Evolutionary conservation across 768 basidiomycete species (phyloP), one percentile per base, ranked within the genome.

Genomic region (Phylloporus sp.): DNA sequence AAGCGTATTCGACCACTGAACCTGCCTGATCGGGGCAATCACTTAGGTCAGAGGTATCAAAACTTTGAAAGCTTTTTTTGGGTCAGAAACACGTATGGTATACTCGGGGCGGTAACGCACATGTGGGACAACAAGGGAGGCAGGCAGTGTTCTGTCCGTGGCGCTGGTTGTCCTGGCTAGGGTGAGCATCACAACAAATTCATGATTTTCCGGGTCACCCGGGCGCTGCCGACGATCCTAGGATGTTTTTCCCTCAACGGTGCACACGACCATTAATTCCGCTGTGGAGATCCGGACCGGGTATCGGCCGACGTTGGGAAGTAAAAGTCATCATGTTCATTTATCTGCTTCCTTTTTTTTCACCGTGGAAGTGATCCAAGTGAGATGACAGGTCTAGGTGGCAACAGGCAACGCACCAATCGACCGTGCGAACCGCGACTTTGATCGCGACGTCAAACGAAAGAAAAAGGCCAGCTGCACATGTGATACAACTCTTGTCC

Each of bases 371-470:
- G 31, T 16, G 32, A 26, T 15, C 6, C 24, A 32, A 34, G 45
- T n/a, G 23, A 46, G 32, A n/a, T 10, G 35, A 20, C 20, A 45
- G 31, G 41, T 22, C 10, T n/a, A 20, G 47, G 27, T 40, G 13
- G 38, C 47, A 48, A 47, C 47, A 44, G 32, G 24, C 47, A 54
- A 62, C 60, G 38, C 15, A 22, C 46, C 55, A 35, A 41, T 38
- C 5, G 22, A 44, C 12, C 55, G 12, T 55, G 23, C 11, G 13
- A 40, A 48, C 18, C 15, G 4, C 4, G 28, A 10, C 32, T 12
- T 20, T 4, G 9, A 5, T 24, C n/a, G 22, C 42, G 35, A 45
- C 29, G 23, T 50, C 32, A 27, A 54, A 16, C 16, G n/a, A 27
- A 23, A 29, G 8, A 28, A 32, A 35, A n/a, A 34, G 28, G 29